Conservation (phyloP, 331 rosid genomes). For the Arachis monticola region DNA sequence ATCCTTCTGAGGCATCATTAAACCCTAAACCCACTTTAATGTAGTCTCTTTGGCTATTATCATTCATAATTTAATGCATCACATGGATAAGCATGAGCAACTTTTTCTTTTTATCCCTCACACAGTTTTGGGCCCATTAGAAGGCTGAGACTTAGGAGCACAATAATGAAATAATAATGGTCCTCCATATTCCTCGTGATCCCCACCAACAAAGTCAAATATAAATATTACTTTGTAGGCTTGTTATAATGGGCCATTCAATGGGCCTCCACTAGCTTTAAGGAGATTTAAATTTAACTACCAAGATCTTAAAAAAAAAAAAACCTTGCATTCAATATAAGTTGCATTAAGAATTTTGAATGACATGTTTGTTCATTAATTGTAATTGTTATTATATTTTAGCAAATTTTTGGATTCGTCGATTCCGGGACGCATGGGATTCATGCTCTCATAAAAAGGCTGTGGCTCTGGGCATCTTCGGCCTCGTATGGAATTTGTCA, state of each 20-base stretch:
- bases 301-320: too few relatives aligned
- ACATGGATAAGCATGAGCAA: not conserved
- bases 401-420: constrained; percentile 84
- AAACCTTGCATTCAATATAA: too few relatives aligned
- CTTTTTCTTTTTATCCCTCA: not conserved
- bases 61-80: constrained; percentile 7
- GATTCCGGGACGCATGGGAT: constrained; percentile 92
- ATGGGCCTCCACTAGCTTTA: constrained; percentile 4
- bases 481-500: constrained; percentile 85
- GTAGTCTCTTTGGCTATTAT: not conserved
- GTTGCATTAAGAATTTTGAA: too few relatives aligned
- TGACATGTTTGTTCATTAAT: too few relatives aligned
- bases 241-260: not conserved
- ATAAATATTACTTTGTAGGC: not conserved
- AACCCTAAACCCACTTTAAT: constrained; percentile 6
- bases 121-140: constrained; percentile 27
- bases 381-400: constrained; percentile 15
- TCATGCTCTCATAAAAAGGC: constrained; percentile 91
- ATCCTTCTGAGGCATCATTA: not conserved
- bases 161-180: constrained; percentile 1
- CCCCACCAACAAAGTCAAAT: constrained; percentile 1
- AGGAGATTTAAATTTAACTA: not conserved
- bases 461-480: constrained; percentile 61
- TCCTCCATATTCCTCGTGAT: constrained; percentile 22
- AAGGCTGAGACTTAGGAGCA: not conserved